phyloP scores from a whole-genome alignment of 1,284 basidiomycete species.

The Apiotrichum sp. region DNA sequence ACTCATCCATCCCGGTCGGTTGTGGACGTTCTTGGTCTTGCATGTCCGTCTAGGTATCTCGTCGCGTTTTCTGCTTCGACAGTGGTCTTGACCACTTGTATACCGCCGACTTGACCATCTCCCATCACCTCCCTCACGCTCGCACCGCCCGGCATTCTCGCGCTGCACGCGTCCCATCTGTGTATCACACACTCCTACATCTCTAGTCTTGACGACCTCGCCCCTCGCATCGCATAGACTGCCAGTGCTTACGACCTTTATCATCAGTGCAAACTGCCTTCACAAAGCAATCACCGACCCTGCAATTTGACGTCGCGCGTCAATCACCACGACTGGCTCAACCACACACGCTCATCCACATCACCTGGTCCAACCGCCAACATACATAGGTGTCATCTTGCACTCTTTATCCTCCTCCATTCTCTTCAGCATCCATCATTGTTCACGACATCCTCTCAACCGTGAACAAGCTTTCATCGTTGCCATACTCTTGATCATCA shows the following conservation, averaged over 20 bases:
- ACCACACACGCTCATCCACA: neutral
- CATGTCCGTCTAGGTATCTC: constrained; percentile 4
- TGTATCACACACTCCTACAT: neutral
- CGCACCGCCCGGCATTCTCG: neutral
- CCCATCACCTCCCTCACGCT: neutral
- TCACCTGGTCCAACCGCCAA: neutral
- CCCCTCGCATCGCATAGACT: constrained; percentile 4
- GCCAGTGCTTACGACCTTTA: constrained; percentile 10
- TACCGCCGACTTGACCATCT: neutral
- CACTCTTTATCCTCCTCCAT: neutral
- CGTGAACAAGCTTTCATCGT: neutral
- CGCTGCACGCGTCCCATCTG: neutral
- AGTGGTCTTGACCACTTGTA: constrained; percentile 1
- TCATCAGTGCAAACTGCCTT: constrained; percentile 1
- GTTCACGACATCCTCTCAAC: neutral
- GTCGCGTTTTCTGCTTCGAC: neutral
- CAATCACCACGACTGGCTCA: neutral
- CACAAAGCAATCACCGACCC: neutral
- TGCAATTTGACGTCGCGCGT: neutral
- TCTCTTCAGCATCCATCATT: too few relatives aligned
- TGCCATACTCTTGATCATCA: neutral
- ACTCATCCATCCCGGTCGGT: neutral
- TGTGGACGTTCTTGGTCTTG: neutral
- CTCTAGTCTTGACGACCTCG: constrained; percentile 8
- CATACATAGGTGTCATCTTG: neutral